Evolutionary conservation across 2,329 filamentous ascomycete genomes (phyloP), one percentile per base, ranked within the genome.

Genomic region (Sporothrix schenckii): DNA sequence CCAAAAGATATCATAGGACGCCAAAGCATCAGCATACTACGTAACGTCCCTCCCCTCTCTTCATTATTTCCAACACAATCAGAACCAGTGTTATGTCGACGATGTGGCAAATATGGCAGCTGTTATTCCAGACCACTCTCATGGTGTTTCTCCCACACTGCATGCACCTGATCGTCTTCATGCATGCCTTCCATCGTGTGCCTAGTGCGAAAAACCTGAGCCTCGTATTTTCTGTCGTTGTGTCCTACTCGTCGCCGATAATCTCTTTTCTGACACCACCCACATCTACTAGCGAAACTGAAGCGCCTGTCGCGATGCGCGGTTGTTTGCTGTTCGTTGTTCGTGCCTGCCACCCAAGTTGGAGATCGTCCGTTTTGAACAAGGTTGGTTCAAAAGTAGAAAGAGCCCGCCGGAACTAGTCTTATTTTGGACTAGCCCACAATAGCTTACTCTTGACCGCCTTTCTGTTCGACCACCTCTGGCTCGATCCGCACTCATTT

Each of bases 381-480:
- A 61, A 53, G 68, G 56, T 44, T 60, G 65, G 66, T 63, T 30
- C 63, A 34, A 63, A 69, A 70, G 21, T 11, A 72, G 70, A 70
- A 66, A 56, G 49, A 53, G 67, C 27, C 68, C 70, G 66, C 50
- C 24, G 34, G 14, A 14, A 39, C 70, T 72, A 72, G 63, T 30
- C 70, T 24, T 10, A 1, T 65, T 47, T 6, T 19, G 60, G 68
- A n/a, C 41, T 71, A 71, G 70, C 47, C 14, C 2, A 24, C 21
- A 30, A 30, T 69, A 69, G 67, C 61, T 30, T 47, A 53, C 21
- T 19, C 68, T 60, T 69, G 70, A 71, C 69, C 65, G 69, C 69
- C 60, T 69, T 69, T 72, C 69, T 70, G 52, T 66, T 60, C 41
- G 54, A 41, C 53, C 66, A 67, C 66, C 66, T 47, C 39, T 30